Base-by-base conservation (phyloP, 495 filamentous ascomycete genomes). In the Symbiotaphrina buchneri region DNA sequence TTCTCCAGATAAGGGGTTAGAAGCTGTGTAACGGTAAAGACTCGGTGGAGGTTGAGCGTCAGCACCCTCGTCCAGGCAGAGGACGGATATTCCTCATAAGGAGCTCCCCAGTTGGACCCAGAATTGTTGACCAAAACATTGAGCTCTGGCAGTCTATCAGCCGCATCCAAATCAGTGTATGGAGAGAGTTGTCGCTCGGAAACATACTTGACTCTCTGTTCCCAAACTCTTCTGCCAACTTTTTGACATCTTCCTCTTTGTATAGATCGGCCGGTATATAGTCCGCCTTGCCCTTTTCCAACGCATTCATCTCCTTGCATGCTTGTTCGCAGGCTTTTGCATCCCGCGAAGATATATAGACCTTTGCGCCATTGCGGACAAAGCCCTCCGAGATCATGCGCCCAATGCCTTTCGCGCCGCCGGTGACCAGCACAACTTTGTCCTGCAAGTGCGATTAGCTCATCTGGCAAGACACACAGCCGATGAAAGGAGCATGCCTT, bases 101-200 rank as follows among this genome's bases (percentile, higher is more conserved):
- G 44, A 16, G 68, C 77, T 33, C 74, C 75, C 68, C 65, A 73
- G 46, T 67, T 74, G 14, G 70, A 61, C 29, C 79, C 79, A 11
- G 70, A 73, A 52, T 85, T 87, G 55, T 83, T 82, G 39, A 85
- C 65, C 1, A 84, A 63, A 35, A 83, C 61, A 45, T 82, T 65
- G 10, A 87, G 64, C 39, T 68, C 63, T 66, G 34, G 26, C 23
- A 22, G 20, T 10, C 11, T 26, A 26, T 18, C 4, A 19, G 10
- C 10, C 16, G 11, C 24, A 13, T 19, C 31, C 18, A 17, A 28
- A 10, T 21, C 6, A 15, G 19, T 25, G 18, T 6, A 18, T 25
- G 17, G 3, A n/a, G 10, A 30, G 5, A 26, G 19, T 6, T 11
- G 11, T 3, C n/a, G n/a, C n/a, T n/a, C n/a, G 13, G 17, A 29